Conservation (phyloP, 805 yeast species). For the Candida yuanshanica region DNA sequence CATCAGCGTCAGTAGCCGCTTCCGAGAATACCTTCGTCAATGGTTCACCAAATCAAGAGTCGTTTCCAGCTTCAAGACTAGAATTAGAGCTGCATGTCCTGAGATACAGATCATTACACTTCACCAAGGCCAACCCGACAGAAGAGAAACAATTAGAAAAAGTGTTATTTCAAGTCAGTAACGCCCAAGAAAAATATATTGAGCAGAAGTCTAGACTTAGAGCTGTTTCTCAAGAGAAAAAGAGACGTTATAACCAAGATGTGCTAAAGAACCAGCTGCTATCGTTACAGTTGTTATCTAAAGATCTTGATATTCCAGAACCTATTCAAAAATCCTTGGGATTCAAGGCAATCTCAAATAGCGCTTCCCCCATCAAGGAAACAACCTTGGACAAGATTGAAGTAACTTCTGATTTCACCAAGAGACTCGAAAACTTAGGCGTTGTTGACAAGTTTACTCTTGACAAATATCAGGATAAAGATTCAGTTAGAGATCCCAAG, state of each 20-base stretch:
- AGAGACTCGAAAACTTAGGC: constrained; percentile 26
- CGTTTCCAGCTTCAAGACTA: constrained; percentile 7
- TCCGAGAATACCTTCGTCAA: not conserved
- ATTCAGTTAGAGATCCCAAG: constrained; percentile 29
- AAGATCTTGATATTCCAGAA: constrained; percentile 60
- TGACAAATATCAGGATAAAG: constrained; percentile 13
- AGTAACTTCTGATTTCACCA: constrained; percentile 24
- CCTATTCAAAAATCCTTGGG: constrained; percentile 36
- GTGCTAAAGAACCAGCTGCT: constrained; percentile 53
- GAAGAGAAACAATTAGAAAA: constrained; percentile 43
- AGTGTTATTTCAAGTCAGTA: constrained; percentile 34
- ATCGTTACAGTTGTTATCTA: constrained; percentile 59
- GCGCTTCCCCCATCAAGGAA: not conserved
- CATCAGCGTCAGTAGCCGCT: not conserved
- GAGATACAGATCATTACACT: constrained; percentile 16
- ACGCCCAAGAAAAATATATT: constrained; percentile 33
- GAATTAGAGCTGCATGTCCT: constrained; percentile 15
- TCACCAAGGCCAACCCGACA: constrained; percentile 5
- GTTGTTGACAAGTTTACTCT: constrained; percentile 21
- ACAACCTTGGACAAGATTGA: constrained; percentile 19
- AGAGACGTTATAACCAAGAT: constrained; percentile 35
- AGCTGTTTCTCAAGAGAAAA: constrained; percentile 8
- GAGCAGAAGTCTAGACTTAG: constrained; percentile 27
- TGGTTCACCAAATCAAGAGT: not conserved
- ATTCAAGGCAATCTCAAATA: constrained; percentile 8